Base-by-base conservation (phyloP, 192 early-diverging fungal genomes). In the Pilobolus umbonatus region DNA sequence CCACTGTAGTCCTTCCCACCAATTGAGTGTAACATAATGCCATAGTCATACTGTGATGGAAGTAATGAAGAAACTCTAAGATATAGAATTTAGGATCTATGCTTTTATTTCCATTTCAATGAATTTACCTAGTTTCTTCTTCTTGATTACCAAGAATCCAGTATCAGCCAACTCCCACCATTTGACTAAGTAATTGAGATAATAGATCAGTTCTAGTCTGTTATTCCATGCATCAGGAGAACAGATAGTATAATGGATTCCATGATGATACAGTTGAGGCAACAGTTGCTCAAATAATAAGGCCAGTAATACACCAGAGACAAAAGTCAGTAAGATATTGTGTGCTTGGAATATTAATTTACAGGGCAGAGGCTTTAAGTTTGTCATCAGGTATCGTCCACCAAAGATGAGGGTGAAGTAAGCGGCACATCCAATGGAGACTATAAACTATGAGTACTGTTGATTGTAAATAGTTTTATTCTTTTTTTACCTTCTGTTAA, bases 21-120 rank as follows among this genome's bases (percentile, higher is more conserved):
- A 94, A 83, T 75, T 94, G 89, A 34, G 82, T 79, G 62, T 79
- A 93, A 77, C 91, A 93, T 7, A 94, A 84, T 38, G 85, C 77
- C 81, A 90, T 86, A 57, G 92, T 94, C 82, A 91, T 80, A 21
- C 89, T 83, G 79, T 96, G 93, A 78, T 96, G 93, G 79, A 90
- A 96, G 62, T 87, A 88, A 57, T 96, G 94, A 56, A 96, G 73
- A 75, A 96, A 96, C 72, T 88, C 89, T 80, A 53, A 34, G 8
- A 24, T 24, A 36, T 54, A 34, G 9, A 26, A 25, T 35, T 24
- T 4, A 2, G 11, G 15, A 34, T 31, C 17, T 21, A 36, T 8
- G 35, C n/a, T 36, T 35, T 17, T 24, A 24, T 7, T 32, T 2
- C n/a, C 11, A 15, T 12, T 2, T 15, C 19, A 32, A 6, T 22